A percentile compares a stretch with the other conserved stretches of the same genome.
phyloP scores from a whole-genome alignment of 2,329 filamentous ascomycete genomes.

The Verticillium nubilum region DNA sequence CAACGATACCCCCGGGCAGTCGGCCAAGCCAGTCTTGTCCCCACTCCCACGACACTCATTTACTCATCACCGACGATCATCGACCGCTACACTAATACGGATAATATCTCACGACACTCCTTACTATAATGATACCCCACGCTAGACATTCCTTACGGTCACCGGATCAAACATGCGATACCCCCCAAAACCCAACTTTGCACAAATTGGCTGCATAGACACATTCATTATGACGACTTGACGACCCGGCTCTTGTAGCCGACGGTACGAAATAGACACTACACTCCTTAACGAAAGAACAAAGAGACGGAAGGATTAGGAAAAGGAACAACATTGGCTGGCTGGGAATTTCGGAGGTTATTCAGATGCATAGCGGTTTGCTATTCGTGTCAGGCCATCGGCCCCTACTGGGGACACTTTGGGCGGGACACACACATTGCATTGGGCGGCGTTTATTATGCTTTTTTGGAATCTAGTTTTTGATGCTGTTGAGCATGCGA shows the following conservation, averaged over 20 bases:
- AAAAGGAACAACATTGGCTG: slow-evolving; percentile 5
- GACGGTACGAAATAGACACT: slow-evolving; percentile 25
- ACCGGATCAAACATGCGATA: slow-evolving; percentile 8
- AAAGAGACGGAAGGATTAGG: background rate
- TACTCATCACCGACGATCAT: slow-evolving; percentile 9
- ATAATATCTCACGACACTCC: slow-evolving; percentile 21
- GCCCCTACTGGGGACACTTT: slow-evolving; percentile 8
- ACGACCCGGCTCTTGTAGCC: background rate
- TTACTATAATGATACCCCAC: background rate
- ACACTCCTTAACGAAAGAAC: slow-evolving; percentile 36
- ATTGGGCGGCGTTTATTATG: slow-evolving; percentile 11
- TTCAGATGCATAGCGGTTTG: background rate
- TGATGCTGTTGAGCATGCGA: background rate
- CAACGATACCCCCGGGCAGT: slow-evolving; percentile 11
- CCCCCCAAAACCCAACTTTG: background rate
- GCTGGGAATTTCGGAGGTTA: background rate
- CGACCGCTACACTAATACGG: background rate
- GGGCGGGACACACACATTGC: background rate
- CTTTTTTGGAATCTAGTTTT: slow-evolving; percentile 2
- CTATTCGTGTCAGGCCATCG: background rate
- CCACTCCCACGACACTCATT: slow-evolving; percentile 21
- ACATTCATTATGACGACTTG: slow-evolving; percentile 23
- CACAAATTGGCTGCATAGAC: background rate
- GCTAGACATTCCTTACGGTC: slow-evolving; percentile 30
- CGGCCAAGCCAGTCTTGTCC: background rate